phyloP scores from a whole-genome alignment of 2,329 filamentous ascomycete genomes.

The Alternaria sp. region DNA sequence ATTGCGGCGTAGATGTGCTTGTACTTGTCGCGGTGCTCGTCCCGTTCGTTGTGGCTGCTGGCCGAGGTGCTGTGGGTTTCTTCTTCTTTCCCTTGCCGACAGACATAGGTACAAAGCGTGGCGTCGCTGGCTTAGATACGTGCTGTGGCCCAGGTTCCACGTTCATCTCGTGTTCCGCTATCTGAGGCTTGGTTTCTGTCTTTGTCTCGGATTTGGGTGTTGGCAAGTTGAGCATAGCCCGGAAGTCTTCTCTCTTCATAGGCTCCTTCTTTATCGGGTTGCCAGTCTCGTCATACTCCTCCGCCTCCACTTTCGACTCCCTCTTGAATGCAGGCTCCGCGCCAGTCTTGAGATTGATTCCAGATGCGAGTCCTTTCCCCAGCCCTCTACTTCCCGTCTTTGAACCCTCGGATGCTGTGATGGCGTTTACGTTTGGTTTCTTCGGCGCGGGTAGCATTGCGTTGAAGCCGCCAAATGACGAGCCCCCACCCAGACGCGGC shows the following conservation, averaged over 20 bases:
- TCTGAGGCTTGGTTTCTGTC: conserved; percentile 35
- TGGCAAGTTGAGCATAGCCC: conserved; percentile 45
- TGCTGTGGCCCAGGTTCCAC: conserved; percentile 51
- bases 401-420: conserved; percentile 32
- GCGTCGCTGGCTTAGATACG: conserved; percentile 75
- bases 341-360: conserved; percentile 81
- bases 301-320: conserved; percentile 52
- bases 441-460: conserved; percentile 88
- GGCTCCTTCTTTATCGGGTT: conserved; percentile 38
- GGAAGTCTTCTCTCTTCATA: conserved; percentile 39
- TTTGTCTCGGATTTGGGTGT: conserved; percentile 32
- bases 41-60: conserved; percentile 6
- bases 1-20: neutral
- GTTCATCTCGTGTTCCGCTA: conserved; percentile 44
- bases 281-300: conserved; percentile 46
- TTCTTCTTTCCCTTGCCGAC: conserved; percentile 73
- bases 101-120: conserved; percentile 86
- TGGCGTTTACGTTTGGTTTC: conserved; percentile 44
- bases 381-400: conserved; percentile 40
- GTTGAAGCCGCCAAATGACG: conserved; percentile 81
- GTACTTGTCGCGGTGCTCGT: neutral
- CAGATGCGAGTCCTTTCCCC: conserved; percentile 55
- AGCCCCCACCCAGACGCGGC: conserved; percentile 65
- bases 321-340: conserved; percentile 82
- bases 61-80: conserved; percentile 20